Percentiles rank a stretch among this genome's conserved stretches.
Conservation (phyloP, 1,284 basidiomycete genomes). For the Leucoagaricus sp. region DNA sequence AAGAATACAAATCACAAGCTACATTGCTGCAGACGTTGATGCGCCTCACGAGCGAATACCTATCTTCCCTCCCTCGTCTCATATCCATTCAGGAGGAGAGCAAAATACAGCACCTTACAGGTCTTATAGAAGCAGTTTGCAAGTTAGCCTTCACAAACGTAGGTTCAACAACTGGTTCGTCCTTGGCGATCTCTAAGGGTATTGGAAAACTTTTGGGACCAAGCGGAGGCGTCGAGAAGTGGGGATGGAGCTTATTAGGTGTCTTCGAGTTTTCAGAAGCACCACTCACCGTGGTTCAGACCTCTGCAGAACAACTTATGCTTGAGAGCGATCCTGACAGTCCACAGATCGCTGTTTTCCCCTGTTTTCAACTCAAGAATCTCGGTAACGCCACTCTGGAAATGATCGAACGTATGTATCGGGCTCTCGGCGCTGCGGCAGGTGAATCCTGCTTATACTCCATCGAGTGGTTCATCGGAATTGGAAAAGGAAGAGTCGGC, state of each 20-base stretch:
- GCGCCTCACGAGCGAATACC: conserved; percentile 59
- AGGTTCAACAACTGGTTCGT: conserved; percentile 22
- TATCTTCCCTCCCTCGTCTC: conserved; percentile 76
- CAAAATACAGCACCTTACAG: conserved; percentile 67
- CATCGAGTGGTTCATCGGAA: conserved; percentile 79
- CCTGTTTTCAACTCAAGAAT: conserved; percentile 60
- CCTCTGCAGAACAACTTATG: conserved; percentile 53
- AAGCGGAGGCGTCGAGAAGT: conserved; percentile 81
- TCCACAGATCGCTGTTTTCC: conserved; percentile 50
- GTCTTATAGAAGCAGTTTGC: conserved; percentile 73
- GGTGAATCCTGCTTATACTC: conserved; percentile 72
- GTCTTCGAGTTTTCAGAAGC: conserved; percentile 73
- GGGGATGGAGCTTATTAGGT: conserved; percentile 83
- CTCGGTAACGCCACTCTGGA: conserved; percentile 55
- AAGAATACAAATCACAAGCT: conserved; percentile 41
- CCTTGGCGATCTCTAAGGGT: conserved; percentile 50
- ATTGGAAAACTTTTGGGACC: conserved; percentile 78
- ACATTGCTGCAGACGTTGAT: conserved; percentile 54
- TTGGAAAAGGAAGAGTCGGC: conserved; percentile 50
- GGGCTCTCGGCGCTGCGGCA: conserved; percentile 67
- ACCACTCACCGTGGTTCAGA: conserved; percentile 45
- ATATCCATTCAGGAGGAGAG: conserved; percentile 70
- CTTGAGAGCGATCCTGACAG: conserved; percentile 50
- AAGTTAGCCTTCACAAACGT: conserved; percentile 38
- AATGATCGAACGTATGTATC: conserved; percentile 70